Evolutionary conservation across 2,329 filamentous ascomycete genomes (phyloP).

Genomic region (Sporothrix euskadiensis): DNA sequence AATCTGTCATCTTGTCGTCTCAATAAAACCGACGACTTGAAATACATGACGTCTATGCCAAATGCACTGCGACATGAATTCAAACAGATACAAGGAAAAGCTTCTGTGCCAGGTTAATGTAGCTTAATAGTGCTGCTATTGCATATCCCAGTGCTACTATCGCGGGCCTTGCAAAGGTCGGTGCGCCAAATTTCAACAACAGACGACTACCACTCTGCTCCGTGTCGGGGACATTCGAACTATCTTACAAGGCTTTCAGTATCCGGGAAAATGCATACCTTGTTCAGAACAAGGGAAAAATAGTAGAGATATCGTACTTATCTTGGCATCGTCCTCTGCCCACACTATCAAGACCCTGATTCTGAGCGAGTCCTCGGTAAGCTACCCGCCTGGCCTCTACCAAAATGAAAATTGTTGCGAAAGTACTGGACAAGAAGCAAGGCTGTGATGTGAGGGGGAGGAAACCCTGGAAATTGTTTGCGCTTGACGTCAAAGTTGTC

Average conservation of each 20-base stretch:
- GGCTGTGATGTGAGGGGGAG: not conserved
- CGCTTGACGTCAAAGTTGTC: not conserved
- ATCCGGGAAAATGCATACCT: not conserved
- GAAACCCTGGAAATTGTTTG: not conserved
- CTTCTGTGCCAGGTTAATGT: not conserved
- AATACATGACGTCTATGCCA: conserved; percentile 4
- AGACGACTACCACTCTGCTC: not conserved
- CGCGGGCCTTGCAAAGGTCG: not conserved
- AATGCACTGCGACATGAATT: conserved; percentile 1
- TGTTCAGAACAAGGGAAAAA: not conserved
- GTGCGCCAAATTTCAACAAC: not conserved
- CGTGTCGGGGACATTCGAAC: not conserved
- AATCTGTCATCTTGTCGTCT: not conserved
- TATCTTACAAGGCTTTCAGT: not conserved
- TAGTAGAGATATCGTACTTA: not conserved
- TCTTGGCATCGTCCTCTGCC: not conserved
- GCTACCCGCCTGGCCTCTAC: not conserved
- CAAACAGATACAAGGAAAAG: not conserved
- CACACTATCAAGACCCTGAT: not conserved
- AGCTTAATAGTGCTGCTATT: conserved; percentile 7
- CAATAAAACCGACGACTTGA: not conserved
- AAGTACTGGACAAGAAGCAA: not conserved
- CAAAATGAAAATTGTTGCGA: not conserved
- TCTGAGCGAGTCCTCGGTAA: not conserved
- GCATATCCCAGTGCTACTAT: not conserved